Evolutionary conservation across 768 basidiomycete species (phyloP), one percentile per base, ranked within the genome.

Genomic region (Tubosaeta sp.): DNA sequence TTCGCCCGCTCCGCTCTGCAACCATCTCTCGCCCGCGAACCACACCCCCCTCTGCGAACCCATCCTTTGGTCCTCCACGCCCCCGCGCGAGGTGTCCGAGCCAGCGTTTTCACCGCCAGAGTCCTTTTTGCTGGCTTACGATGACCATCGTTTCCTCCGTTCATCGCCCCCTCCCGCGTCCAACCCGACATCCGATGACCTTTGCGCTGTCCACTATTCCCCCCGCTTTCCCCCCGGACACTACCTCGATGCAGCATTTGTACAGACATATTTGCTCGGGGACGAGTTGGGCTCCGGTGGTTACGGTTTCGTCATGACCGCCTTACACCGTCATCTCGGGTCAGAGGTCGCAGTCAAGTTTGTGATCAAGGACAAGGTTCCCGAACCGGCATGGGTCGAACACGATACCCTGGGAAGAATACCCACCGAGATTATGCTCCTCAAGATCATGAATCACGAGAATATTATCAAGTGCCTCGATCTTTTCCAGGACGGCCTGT

Each of bases 251-350:
- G 63, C 76, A 6, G 71, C 74, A 41, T 92, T 92, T 59, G 80
- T 80, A 44, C 72, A 70, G 38, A 63, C 63, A 43, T 91, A 89
- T 60, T 65, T 73, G 34, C 80, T 89, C 22, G 80, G 78, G 34
- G 88, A 88, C 58, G 86, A 91, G 65, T 77, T 97, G 25, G 95
- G 95, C 38, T 84, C 85, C 10, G 95, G 95, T 41, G 94, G 94
- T 16, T 97, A 94, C 65, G 94, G 94, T 2, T 97, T 97, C 66
- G 95, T 97, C 26, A 89, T 95, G 80, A 87, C 88, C 3, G 93
- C 91, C 10, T 71, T 75, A 33, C 82, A 90, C 64, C 82, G 80
- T 13, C 60, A 57, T 29, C 76, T 79, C 43, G 76, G 76, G 0
- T 68, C 74, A 52, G 88, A 93, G 65, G 93, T 94, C 48, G 94